phyloP scores from a whole-genome alignment of 2,329 filamentous ascomycete species.

The Trichoderma afroharzianum region DNA sequence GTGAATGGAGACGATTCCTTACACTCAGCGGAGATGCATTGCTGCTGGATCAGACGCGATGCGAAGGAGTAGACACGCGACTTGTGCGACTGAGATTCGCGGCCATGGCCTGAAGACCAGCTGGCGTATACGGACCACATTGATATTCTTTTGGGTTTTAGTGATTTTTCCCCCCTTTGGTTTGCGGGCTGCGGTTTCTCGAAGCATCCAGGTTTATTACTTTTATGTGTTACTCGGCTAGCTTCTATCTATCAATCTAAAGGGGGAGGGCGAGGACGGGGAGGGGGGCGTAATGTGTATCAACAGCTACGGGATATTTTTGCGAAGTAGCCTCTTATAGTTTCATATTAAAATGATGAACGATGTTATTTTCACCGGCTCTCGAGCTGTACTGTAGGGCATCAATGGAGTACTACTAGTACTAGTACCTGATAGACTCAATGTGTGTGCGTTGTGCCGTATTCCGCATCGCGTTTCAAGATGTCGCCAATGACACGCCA shows the following conservation, averaged over 20 bases:
- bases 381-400: background rate
- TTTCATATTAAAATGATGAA: background rate
- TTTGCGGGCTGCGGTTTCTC: background rate
- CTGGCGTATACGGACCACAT: slow-evolving; percentile 1
- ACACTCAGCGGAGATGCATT: background rate
- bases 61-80: background rate
- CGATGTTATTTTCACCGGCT: background rate
- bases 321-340: background rate
- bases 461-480: background rate
- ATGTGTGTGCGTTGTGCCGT: background rate
- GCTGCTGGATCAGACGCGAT: background rate
- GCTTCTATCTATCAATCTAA: background rate
- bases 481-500: background rate
- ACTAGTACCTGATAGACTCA: too few species aligned
- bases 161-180: background rate
- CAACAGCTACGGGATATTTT: background rate
- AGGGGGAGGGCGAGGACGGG: background rate
- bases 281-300: background rate
- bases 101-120: background rate
- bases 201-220: background rate
- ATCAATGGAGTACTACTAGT: too few species aligned
- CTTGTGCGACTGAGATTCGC: background rate
- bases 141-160: background rate
- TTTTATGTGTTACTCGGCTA: background rate
- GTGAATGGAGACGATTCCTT: background rate